phyloP scores from a whole-genome alignment of 208 protist species.

The Trypanosoma cruzi region DNA sequence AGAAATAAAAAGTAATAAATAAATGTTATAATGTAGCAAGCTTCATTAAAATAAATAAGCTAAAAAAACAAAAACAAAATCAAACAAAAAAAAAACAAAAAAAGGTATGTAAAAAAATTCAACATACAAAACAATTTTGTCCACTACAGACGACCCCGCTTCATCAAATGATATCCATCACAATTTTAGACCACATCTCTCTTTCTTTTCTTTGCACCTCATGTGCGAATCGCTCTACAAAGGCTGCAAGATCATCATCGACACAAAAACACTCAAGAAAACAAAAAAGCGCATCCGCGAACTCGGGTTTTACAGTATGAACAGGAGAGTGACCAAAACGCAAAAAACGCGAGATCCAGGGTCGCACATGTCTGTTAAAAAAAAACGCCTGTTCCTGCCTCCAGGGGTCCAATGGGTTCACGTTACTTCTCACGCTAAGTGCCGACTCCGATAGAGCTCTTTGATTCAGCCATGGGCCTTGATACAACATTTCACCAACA shows the following conservation, averaged over 20 bases:
- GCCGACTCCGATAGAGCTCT: slow-evolving; percentile 32
- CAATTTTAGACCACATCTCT: slow-evolving; percentile 13
- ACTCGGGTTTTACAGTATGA: slow-evolving; percentile 49
- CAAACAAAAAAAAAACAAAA: neutral
- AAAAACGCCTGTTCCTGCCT: slow-evolving; percentile 20
- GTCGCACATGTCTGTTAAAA: slow-evolving; percentile 30
- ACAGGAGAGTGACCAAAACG: slow-evolving; percentile 66
- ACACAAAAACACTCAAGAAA: slow-evolving; percentile 41
- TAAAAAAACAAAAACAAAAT: neutral
- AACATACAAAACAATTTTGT: neutral
- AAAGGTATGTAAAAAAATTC: neutral
- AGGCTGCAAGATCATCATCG: slow-evolving; percentile 59
- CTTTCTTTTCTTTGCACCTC: slow-evolving; percentile 26
- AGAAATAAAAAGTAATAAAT: neutral
- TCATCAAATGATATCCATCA: slow-evolving; percentile 6
- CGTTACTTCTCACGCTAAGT: slow-evolving; percentile 3
- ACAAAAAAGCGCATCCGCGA: slow-evolving; percentile 35
- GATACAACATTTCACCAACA: slow-evolving; percentile 36
- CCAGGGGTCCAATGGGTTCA: slow-evolving; percentile 17
- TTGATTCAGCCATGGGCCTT: slow-evolving; percentile 54
- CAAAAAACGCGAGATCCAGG: slow-evolving; percentile 37
- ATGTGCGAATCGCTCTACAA: slow-evolving; percentile 41
- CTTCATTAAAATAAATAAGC: too few species aligned
- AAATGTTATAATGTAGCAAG: neutral
- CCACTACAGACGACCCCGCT: neutral